These are phyloP conservation scores for Reutealis trisperma DNA, from an alignment of 345 rosid species.

Conservation along the genomic window DNA sequence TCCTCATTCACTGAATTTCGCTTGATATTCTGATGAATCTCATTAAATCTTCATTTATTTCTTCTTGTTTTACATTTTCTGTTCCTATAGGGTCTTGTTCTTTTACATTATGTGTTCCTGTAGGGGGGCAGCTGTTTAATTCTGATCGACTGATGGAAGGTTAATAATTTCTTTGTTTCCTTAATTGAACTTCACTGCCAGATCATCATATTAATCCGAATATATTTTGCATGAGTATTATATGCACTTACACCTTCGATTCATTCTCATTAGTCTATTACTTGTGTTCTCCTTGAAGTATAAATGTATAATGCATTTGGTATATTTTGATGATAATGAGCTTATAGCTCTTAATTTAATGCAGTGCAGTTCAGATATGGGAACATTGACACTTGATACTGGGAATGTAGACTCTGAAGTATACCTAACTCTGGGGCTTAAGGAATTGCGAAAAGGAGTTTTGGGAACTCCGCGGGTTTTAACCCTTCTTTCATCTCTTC, in stretches of 20 bases:
- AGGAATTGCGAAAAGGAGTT: conserved; percentile 44
- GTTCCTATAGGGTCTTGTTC: no score
- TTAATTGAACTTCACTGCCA: background rate
- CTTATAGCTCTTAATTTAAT: conserved; percentile 17
- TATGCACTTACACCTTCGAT: background rate
- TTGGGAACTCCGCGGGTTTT: conserved; percentile 49
- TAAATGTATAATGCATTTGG: background rate
- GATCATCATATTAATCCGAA: background rate
- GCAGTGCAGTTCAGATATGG: conserved; percentile 50
- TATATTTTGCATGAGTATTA: background rate
- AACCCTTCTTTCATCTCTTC: conserved; percentile 57
- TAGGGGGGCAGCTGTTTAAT: no score
- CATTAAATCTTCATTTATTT: background rate
- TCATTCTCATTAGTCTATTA: background rate
- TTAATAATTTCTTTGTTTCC: background rate
- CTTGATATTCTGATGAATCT: background rate
- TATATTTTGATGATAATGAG: conserved; percentile 1
- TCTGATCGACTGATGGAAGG: background rate
- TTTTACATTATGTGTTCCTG: background rate
- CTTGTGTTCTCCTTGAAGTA: background rate
- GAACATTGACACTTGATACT: conserved; percentile 34
- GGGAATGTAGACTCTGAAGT: conserved; percentile 42
- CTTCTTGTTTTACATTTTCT: background rate
- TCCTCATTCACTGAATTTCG: background rate
- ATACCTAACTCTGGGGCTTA: conserved; percentile 59